A percentile compares a stretch with the other conserved stretches of the same genome.
Evolutionary conservation across 2,329 filamentous ascomycete species (phyloP).

Genomic region (Amauroascus verrucosus): DNA sequence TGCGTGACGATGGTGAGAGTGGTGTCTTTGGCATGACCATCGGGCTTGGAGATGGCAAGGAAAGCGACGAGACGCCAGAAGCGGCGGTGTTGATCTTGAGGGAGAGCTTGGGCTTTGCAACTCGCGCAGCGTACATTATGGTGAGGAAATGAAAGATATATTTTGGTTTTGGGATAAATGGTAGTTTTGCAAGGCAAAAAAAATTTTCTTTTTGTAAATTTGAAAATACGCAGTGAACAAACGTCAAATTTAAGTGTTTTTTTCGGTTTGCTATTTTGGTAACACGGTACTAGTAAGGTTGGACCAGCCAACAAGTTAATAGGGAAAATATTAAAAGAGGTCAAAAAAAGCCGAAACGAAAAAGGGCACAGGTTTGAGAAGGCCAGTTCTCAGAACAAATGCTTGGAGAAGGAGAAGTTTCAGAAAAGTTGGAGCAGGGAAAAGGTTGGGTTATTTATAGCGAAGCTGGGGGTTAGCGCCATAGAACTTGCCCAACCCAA

Average conservation of each 20-base stretch:
- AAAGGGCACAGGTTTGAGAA: constrained; percentile 7
- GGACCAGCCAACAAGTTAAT: constrained; percentile 9
- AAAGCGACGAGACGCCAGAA: constrained; percentile 29
- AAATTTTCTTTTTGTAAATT: not conserved
- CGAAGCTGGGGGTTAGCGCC: not conserved
- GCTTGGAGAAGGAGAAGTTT: constrained; percentile 9
- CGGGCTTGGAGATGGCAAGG: constrained; percentile 35
- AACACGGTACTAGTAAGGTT: not conserved
- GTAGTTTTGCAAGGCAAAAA: not conserved
- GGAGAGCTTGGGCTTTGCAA: constrained; percentile 39
- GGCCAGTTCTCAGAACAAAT: constrained; percentile 12
- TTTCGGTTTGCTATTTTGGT: constrained; percentile 1
- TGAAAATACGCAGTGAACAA: constrained; percentile 1
- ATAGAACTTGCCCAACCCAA: not conserved
- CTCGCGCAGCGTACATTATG: constrained; percentile 35
- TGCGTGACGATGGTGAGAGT: constrained; percentile 35
- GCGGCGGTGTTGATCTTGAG: constrained; percentile 35
- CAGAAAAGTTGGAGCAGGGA: not conserved
- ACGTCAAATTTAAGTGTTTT: not conserved
- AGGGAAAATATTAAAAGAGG: not conserved
- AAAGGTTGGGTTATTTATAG: constrained; percentile 8
- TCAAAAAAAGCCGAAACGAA: constrained; percentile 1
- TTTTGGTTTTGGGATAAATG: not conserved
- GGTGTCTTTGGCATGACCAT: constrained; percentile 30
- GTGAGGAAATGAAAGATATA: not conserved